Evolutionary conservation across 129 eudicot genomes (phyloP).

Genomic region (Chrysanthemum lavandulifolium): DNA sequence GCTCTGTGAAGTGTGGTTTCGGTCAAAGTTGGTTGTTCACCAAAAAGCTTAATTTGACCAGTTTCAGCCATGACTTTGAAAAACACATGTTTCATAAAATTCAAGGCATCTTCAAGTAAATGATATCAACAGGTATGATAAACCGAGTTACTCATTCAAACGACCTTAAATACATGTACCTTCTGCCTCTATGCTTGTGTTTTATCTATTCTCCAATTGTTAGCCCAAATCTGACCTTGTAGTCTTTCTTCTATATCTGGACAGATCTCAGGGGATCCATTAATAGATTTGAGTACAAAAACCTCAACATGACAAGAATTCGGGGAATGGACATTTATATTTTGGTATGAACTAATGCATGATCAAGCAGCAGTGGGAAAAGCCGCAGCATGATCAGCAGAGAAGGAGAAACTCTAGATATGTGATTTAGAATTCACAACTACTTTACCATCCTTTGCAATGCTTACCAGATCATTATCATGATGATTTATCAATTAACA

Average conservation of each 20-base stretch:
- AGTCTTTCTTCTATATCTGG: constrained; percentile 86
- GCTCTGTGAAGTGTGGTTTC: constrained; percentile 96
- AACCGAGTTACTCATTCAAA: background rate
- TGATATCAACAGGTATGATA: background rate
- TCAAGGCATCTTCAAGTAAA: background rate
- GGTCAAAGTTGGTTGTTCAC: constrained; percentile 87
- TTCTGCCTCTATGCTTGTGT: background rate
- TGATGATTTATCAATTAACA: too few species aligned
- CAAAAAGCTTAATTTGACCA: constrained; percentile 94
- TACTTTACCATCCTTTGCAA: too few species aligned
- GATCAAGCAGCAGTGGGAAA: too few species aligned
- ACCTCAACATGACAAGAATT: too few species aligned
- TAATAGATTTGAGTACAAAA: too few species aligned
- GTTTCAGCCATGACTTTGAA: constrained; percentile 98
- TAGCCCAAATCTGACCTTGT: constrained; percentile 82
- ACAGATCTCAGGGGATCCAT: too few species aligned
- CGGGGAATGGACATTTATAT: too few species aligned
- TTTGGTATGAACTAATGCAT: too few species aligned
- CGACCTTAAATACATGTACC: background rate
- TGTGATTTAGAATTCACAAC: too few species aligned
- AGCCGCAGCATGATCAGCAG: too few species aligned
- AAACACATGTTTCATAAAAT: constrained; percentile 53
- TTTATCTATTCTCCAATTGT: constrained; percentile 70
- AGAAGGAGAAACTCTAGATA: too few species aligned
- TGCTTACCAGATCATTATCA: too few species aligned